These are phyloP conservation scores for Brettanomyces anomalus DNA, from an alignment of 805 yeast genomes.

Conservation along the genomic window DNA sequence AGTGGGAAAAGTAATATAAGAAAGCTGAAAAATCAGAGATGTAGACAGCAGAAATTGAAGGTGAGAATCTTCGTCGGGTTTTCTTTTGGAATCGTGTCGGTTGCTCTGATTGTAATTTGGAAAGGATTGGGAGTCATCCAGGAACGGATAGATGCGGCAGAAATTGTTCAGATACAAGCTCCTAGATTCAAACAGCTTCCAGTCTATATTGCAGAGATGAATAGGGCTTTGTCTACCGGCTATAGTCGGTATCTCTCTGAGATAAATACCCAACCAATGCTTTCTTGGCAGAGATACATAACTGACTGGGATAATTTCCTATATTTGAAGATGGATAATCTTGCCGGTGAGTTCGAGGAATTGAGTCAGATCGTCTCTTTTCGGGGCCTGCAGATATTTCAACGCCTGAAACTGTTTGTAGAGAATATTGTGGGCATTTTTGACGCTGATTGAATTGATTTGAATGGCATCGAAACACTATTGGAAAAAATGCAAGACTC, in stretches of 20 bases:
- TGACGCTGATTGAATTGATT: no score
- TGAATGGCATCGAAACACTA: no score
- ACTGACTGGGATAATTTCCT: constrained; percentile 3
- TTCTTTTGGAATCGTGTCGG: constrained; percentile 21
- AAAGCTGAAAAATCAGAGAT: no score
- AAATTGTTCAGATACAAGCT: not conserved
- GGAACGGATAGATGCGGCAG: not conserved
- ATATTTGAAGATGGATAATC: constrained; percentile 3
- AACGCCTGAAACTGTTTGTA: no score
- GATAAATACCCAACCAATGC: not conserved
- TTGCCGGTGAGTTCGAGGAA: constrained; percentile 3
- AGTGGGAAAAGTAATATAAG: no score
- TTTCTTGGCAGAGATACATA: constrained; percentile 1
- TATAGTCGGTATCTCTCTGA: no score
- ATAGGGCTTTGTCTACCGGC: not conserved
- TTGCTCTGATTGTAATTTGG: constrained; percentile 22
- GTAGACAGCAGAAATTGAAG: constrained; percentile 4
- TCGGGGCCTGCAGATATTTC: no score
- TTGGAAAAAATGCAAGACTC: no score
- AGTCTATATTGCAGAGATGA: not conserved
- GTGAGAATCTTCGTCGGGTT: constrained; percentile 17
- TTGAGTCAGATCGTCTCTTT: not conserved
- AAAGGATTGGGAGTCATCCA: constrained; percentile 9
- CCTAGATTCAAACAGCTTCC: not conserved
- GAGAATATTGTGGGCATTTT: no score